phyloP scores from a whole-genome alignment of 2,329 filamentous ascomycete genomes.

The Botrytis tulipae region DNA sequence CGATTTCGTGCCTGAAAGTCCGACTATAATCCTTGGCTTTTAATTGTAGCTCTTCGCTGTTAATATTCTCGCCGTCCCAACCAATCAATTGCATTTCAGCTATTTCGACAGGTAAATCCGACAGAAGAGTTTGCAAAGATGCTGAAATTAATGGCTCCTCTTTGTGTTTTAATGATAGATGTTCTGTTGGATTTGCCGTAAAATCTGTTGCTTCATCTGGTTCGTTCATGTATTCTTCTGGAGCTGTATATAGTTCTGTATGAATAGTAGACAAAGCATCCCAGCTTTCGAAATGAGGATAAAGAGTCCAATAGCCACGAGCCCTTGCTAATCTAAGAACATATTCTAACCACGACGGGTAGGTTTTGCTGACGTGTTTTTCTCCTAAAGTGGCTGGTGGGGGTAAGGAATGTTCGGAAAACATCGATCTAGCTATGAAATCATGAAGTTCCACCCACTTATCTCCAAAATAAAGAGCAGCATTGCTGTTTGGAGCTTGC shows the following conservation, averaged over 20 bases:
- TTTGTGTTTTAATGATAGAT: constrained; percentile 32
- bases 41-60: constrained; percentile 43
- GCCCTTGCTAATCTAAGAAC: constrained; percentile 72
- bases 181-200: constrained; percentile 33
- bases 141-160: constrained; percentile 45
- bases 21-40: constrained; percentile 53
- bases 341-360: constrained; percentile 77
- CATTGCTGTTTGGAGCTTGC: constrained; percentile 81
- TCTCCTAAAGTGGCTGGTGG: constrained; percentile 45
- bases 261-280: constrained; percentile 68
- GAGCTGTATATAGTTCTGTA: constrained; percentile 67
- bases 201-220: constrained; percentile 26
- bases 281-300: constrained; percentile 59
- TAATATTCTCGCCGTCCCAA: constrained; percentile 58
- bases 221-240: constrained; percentile 60
- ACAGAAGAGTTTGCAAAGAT: constrained; percentile 52
- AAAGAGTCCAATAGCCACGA: constrained; percentile 75
- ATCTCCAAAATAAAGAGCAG: constrained; percentile 76
- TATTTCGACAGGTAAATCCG: constrained; percentile 44
- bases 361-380: constrained; percentile 64
- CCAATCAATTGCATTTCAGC: constrained; percentile 57
- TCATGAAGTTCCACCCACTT: constrained; percentile 85
- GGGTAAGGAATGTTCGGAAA: constrained; percentile 38
- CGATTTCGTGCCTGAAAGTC: constrained; percentile 62
- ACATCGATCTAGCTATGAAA: constrained; percentile 57